Evolutionary conservation across 2,329 filamentous ascomycete species (phyloP).

Genomic region (Endothia cerciana): DNA sequence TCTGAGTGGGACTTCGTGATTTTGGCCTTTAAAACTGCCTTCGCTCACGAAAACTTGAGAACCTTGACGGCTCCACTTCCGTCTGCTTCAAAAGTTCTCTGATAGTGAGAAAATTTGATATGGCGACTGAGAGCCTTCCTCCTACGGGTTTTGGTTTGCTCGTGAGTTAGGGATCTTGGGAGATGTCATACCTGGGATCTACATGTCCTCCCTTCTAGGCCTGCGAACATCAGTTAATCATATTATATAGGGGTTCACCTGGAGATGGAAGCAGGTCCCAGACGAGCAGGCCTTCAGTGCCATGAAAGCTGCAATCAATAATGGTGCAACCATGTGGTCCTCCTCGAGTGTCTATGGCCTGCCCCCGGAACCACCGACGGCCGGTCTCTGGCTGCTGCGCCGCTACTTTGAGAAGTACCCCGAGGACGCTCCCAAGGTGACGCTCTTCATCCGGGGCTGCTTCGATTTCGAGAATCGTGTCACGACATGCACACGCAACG

Average conservation of each 20-base stretch:
- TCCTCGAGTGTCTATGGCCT: conserved; percentile 50
- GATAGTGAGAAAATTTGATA: background rate
- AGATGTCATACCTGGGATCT: background rate
- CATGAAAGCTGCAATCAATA: conserved; percentile 43
- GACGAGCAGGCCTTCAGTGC: conserved; percentile 41
- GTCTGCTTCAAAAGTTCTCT: background rate
- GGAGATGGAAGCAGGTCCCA: conserved; percentile 32
- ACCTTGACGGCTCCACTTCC: background rate
- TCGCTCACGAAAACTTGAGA: background rate
- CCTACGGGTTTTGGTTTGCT: background rate
- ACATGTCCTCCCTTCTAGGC: background rate
- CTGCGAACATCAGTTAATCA: background rate
- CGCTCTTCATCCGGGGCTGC: conserved; percentile 55
- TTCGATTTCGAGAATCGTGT: conserved; percentile 38
- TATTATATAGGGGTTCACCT: conserved; percentile 33
- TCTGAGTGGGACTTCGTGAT: background rate
- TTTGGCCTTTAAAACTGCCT: background rate
- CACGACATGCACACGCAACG: conserved; percentile 45
- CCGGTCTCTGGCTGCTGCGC: conserved; percentile 48
- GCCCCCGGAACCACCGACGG: conserved; percentile 46
- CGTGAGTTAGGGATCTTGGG: background rate
- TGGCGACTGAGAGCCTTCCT: background rate
- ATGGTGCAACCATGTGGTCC: conserved; percentile 53
- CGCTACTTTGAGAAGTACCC: conserved; percentile 57
- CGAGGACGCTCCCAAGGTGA: conserved; percentile 52